Conservation (phyloP, 352 stramenopile genomes). For the Phytopythium sindhum region DNA sequence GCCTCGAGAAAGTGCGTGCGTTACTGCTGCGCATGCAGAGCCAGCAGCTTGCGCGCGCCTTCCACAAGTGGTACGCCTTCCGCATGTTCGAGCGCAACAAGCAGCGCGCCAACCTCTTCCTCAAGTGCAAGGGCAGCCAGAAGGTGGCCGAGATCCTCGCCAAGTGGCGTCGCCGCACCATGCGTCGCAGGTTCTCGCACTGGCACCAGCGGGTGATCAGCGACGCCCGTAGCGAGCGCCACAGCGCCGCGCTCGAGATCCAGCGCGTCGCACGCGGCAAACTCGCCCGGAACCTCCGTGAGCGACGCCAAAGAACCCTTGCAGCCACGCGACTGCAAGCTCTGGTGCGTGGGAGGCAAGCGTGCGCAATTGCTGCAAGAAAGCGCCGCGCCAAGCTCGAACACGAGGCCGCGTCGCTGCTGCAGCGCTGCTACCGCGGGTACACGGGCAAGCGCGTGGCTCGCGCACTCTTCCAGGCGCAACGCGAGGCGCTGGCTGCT, state of each 20-base stretch:
- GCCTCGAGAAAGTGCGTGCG: constrained; percentile 77
- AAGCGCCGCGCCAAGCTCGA: constrained; percentile 40
- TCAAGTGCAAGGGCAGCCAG: constrained; percentile 81
- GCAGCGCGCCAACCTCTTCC: constrained; percentile 66
- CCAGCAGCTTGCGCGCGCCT: constrained; percentile 60
- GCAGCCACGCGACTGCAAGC: constrained; percentile 48
- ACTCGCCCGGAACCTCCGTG: constrained; percentile 26
- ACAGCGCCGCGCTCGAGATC: constrained; percentile 65
- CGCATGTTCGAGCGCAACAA: constrained; percentile 76
- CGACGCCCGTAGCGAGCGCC: constrained; percentile 54
- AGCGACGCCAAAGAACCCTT: not conserved
- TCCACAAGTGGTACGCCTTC: constrained; percentile 69
- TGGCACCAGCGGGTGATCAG: constrained; percentile 52
- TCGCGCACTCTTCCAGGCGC: constrained; percentile 57
- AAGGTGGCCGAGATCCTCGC: constrained; percentile 68
- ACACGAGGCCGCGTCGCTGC: constrained; percentile 34
- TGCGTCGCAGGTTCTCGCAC: constrained; percentile 33
- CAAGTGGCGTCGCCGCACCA: constrained; percentile 53
- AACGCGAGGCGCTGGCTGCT: constrained; percentile 54
- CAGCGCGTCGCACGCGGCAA: constrained; percentile 59
- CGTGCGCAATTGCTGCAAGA: constrained; percentile 14
- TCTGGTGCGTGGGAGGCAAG: constrained; percentile 48
- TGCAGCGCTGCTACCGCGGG: constrained; percentile 78
- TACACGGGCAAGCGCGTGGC: constrained; percentile 71
- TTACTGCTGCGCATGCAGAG: constrained; percentile 68